Conservation (phyloP, 257 asterid genomes). For the Solanum pinnatisectum region DNA sequence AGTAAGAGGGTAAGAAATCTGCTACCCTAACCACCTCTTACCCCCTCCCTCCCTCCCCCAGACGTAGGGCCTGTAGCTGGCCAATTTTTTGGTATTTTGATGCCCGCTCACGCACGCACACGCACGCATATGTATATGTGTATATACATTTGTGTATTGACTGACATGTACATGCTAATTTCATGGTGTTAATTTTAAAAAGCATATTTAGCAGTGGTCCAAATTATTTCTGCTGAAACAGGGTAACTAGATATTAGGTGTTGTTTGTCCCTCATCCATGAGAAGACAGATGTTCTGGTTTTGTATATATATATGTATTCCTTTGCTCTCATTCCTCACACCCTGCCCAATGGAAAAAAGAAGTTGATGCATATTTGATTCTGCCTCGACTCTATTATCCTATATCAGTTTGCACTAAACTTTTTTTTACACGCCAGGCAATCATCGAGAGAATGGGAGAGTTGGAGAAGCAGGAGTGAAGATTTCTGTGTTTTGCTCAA, state of each 20-base stretch:
- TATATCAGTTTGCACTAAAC: background rate
- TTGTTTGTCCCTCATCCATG: background rate
- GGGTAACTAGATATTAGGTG: background rate
- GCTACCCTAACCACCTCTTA: background rate
- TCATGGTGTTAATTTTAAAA: background rate
- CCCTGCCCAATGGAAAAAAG: background rate
- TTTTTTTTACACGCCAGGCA: slow-evolving; percentile 37
- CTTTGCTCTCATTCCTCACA: background rate
- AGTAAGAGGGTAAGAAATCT: slow-evolving; percentile 67
- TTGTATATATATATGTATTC: background rate
- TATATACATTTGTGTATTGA: background rate
- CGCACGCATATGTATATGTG: too few species aligned
- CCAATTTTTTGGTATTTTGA: background rate
- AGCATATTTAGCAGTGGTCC: background rate
- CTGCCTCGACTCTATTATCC: background rate
- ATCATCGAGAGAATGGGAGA: slow-evolving; percentile 97
- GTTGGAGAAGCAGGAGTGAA: slow-evolving; percentile 72
- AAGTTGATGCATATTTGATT: background rate
- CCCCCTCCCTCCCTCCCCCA: background rate
- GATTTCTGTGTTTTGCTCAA: background rate
- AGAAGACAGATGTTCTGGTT: background rate
- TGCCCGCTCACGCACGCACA: background rate
- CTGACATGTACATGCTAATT: background rate
- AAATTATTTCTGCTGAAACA: background rate
- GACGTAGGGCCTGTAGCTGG: background rate